phyloP scores from a whole-genome alignment of 768 basidiomycete genomes.

The Tricholoma furcatifolium region DNA sequence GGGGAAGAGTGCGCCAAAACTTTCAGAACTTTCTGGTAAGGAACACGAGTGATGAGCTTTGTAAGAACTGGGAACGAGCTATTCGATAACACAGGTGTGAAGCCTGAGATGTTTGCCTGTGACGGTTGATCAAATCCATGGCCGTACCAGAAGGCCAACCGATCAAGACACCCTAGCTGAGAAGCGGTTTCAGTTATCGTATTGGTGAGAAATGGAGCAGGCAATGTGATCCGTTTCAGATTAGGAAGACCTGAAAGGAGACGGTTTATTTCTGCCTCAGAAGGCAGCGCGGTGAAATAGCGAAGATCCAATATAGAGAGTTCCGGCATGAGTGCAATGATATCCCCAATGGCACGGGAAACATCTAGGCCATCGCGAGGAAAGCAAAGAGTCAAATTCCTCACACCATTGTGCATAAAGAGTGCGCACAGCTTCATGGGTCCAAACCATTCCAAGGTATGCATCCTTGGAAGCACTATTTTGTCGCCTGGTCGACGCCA shows the following conservation, averaged over 20 bases:
- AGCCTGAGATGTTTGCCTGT: conserved; percentile 39
- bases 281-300: conserved; percentile 35
- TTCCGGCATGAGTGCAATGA: conserved; percentile 55
- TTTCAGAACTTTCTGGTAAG: conserved; percentile 40
- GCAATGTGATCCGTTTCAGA: conserved; percentile 48
- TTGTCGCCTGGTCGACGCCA: conserved; percentile 53
- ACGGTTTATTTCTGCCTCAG: conserved; percentile 28
- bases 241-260: conserved; percentile 28
- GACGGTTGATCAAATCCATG: conserved; percentile 35
- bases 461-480: conserved; percentile 54
- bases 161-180: conserved; percentile 36
- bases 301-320: conserved; percentile 48
- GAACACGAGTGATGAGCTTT: conserved; percentile 49
- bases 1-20: conserved; percentile 44
- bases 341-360: conserved; percentile 30
- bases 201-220: conserved; percentile 50
- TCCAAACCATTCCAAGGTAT: conserved; percentile 48
- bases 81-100: conserved; percentile 41
- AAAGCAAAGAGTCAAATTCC: conserved; percentile 31
- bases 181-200: conserved; percentile 45
- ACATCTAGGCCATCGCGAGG: conserved; percentile 4
- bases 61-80: conserved; percentile 53
- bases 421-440: conserved; percentile 34
- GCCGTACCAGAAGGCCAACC: conserved; percentile 52
- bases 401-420: conserved; percentile 59